phyloP scores from a whole-genome alignment of 2,329 filamentous ascomycete genomes.

The Colletotrichum echinochloae region DNA sequence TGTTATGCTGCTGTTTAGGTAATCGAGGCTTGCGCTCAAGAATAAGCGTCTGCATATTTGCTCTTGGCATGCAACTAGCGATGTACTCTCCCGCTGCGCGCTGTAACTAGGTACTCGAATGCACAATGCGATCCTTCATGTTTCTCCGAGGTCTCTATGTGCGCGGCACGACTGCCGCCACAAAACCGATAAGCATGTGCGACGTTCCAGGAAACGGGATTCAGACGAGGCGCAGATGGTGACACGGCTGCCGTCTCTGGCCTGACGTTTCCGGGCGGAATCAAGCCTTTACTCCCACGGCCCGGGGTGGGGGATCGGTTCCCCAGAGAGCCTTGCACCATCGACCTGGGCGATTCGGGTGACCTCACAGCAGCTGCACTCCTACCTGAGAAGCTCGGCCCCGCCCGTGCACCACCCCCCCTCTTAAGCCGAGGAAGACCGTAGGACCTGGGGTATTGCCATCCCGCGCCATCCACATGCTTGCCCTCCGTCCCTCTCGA shows the following conservation, averaged over 20 bases:
- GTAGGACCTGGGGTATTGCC: slow-evolving; percentile 32
- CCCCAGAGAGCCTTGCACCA: background rate
- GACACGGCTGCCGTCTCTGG: slow-evolving; percentile 2
- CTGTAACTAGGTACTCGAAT: background rate
- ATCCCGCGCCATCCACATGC: slow-evolving; percentile 37
- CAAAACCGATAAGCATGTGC: background rate
- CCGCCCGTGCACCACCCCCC: slow-evolving; percentile 30
- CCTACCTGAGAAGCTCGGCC: slow-evolving; percentile 31
- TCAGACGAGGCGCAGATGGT: slow-evolving; percentile 10
- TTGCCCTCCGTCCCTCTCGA: slow-evolving; percentile 26
- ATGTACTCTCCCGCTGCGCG: background rate
- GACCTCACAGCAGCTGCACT: slow-evolving; percentile 29
- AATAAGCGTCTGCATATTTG: background rate
- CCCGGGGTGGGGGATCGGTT: slow-evolving; percentile 36
- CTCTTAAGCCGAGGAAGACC: slow-evolving; percentile 41
- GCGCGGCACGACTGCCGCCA: background rate
- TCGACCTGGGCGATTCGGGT: slow-evolving; percentile 21
- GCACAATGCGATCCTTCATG: background rate
- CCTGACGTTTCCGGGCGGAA: slow-evolving; percentile 11
- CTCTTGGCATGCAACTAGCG: background rate
- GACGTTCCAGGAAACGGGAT: slow-evolving; percentile 5
- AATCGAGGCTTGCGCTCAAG: background rate
- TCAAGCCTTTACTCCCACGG: slow-evolving; percentile 29
- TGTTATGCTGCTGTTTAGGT: background rate
- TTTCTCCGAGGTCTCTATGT: background rate